Conservation (phyloP, 805 yeast genomes). For the Teunomyces kruisii region DNA sequence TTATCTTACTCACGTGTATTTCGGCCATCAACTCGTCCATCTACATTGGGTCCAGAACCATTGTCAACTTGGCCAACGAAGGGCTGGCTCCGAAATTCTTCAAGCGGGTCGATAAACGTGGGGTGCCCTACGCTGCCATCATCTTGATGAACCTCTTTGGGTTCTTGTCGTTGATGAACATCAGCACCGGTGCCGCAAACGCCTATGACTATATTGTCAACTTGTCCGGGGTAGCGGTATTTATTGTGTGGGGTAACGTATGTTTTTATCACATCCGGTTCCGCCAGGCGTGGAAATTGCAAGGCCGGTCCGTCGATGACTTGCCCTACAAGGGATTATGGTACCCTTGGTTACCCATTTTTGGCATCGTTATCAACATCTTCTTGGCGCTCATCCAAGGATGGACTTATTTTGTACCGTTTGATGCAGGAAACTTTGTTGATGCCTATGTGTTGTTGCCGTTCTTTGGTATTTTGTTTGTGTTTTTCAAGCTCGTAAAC, state of each 20-base stretch:
- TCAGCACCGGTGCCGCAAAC: constrained; percentile 56
- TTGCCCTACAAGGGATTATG: constrained; percentile 39
- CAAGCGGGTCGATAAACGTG: constrained; percentile 50
- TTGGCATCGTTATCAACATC: constrained; percentile 49
- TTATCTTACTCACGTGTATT: constrained; percentile 61
- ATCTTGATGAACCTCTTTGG: constrained; percentile 55
- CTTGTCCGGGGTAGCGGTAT: constrained; percentile 65
- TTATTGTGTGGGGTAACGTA: constrained; percentile 66
- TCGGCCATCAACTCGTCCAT: constrained; percentile 71
- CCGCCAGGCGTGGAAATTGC: constrained; percentile 43
- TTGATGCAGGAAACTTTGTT: constrained; percentile 42
- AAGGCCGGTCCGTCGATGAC: constrained; percentile 34
- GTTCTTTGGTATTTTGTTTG: constrained; percentile 44
- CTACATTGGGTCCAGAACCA: constrained; percentile 66
- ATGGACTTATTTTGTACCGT: constrained; percentile 63
- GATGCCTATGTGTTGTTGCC: constrained; percentile 68
- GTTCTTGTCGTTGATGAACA: constrained; percentile 54
- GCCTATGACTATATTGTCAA: constrained; percentile 63
- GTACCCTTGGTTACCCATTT: constrained; percentile 51
- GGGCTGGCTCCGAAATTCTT: constrained; percentile 60
- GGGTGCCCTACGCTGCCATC: constrained; percentile 66
- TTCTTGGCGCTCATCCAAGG: constrained; percentile 64
- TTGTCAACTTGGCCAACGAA: constrained; percentile 61
- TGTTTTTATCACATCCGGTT: constrained; percentile 57
- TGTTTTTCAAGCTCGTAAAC: constrained; percentile 38